A percentile compares a stretch with the other conserved stretches of the same genome.
phyloP scores from a whole-genome alignment of 2,329 filamentous ascomycete genomes.

The Colletotrichum australisinense region DNA sequence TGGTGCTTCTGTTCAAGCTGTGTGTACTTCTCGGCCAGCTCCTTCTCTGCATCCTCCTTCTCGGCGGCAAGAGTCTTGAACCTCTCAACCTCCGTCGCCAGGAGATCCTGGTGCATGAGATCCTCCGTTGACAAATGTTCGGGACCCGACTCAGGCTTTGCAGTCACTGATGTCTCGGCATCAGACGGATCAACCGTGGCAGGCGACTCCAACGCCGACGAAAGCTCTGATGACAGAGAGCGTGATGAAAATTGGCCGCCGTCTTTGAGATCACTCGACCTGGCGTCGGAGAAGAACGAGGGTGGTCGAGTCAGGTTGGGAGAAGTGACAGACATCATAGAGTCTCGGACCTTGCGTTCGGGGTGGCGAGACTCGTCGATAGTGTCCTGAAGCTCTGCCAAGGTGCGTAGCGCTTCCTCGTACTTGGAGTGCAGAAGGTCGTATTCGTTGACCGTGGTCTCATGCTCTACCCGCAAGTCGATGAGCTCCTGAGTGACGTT shows the following conservation, averaged over 20 bases:
- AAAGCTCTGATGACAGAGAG: slow-evolving; percentile 94
- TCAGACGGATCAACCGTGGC: slow-evolving; percentile 73
- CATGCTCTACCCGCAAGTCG: slow-evolving; percentile 90
- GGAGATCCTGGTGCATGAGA: slow-evolving; percentile 49
- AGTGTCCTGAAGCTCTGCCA: slow-evolving; percentile 87
- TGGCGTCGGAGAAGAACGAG: slow-evolving; percentile 87
- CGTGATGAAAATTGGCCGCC: slow-evolving; percentile 78
- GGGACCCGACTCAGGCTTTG: slow-evolving; percentile 49
- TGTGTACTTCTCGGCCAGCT: slow-evolving; percentile 83
- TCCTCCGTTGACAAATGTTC: slow-evolving; percentile 49
- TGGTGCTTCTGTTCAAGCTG: slow-evolving; percentile 86
- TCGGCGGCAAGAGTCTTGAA: slow-evolving; percentile 78
- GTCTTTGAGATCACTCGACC: slow-evolving; percentile 77
- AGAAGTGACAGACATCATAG: slow-evolving; percentile 64
- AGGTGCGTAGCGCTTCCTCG: slow-evolving; percentile 83
- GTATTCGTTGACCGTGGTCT: slow-evolving; percentile 83
- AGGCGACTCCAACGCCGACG: slow-evolving; percentile 83
- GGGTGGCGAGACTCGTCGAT: slow-evolving; percentile 82
- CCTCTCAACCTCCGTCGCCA: slow-evolving; percentile 75
- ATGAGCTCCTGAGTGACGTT: slow-evolving; percentile 91
- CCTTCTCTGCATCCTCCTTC: slow-evolving; percentile 79
- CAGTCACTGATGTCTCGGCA: slow-evolving; percentile 60
- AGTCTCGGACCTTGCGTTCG: slow-evolving; percentile 62
- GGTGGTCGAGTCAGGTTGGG: slow-evolving; percentile 69
- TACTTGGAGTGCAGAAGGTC: slow-evolving; percentile 89